Evolutionary conservation across 192 early-diverging fungal genomes (phyloP).

Genomic region (Entomortierella parvispora): DNA sequence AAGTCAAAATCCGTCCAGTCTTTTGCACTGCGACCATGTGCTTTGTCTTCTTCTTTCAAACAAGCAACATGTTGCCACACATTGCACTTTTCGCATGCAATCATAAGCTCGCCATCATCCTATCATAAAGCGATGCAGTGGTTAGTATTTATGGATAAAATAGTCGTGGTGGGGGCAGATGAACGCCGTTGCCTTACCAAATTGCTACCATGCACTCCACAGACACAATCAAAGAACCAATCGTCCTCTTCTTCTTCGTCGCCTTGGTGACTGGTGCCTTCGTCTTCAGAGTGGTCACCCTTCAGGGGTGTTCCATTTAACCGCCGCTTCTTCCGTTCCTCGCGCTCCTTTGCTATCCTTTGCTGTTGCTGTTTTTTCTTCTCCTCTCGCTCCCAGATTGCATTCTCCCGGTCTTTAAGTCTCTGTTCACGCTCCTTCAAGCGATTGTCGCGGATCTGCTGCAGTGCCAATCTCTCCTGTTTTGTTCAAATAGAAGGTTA

Average conservation of each 20-base stretch:
- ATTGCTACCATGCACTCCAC: slow-evolving; percentile 57
- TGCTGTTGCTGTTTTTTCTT: slow-evolving; percentile 41
- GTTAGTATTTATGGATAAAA: neutral
- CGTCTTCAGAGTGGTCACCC: slow-evolving; percentile 24
- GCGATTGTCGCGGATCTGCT: slow-evolving; percentile 29
- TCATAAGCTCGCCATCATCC: slow-evolving; percentile 78
- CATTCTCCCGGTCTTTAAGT: slow-evolving; percentile 52
- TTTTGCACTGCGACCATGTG: slow-evolving; percentile 24
- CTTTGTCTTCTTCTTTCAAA: slow-evolving; percentile 53
- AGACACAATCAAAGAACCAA: slow-evolving; percentile 62
- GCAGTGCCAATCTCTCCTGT: slow-evolving; percentile 34
- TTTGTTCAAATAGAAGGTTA: neutral
- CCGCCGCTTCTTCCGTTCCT: slow-evolving; percentile 40
- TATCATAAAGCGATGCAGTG: slow-evolving; percentile 13
- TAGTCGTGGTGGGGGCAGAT: too few relatives aligned
- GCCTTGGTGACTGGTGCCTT: slow-evolving; percentile 14
- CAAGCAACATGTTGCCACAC: slow-evolving; percentile 81
- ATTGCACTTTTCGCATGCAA: slow-evolving; percentile 73
- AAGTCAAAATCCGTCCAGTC: slow-evolving; percentile 62
- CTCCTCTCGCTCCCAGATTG: slow-evolving; percentile 38
- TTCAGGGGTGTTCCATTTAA: slow-evolving; percentile 5
- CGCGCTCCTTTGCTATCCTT: slow-evolving; percentile 49
- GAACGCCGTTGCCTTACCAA: too few relatives aligned
- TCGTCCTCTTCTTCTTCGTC: slow-evolving; percentile 53
- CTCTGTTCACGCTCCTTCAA: slow-evolving; percentile 44